Conservation (phyloP, 2,329 filamentous ascomycete genomes). For the Ophiobolus disseminans region DNA sequence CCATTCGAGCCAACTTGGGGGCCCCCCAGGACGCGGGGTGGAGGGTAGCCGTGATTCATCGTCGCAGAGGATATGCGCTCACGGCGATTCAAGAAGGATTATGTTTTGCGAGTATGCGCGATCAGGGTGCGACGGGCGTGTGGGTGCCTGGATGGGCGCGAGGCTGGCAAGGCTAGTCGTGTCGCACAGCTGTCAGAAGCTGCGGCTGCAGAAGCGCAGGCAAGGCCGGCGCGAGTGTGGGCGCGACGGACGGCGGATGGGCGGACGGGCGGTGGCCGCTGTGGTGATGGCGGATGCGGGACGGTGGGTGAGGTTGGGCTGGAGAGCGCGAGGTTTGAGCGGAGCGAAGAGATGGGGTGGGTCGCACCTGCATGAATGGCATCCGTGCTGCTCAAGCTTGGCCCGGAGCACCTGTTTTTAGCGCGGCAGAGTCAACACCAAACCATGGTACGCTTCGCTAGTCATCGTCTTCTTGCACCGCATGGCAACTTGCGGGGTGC, state of each 20-base stretch:
- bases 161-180: constrained; percentile 30
- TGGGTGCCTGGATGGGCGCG: constrained; percentile 17
- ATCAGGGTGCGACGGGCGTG: constrained; percentile 23
- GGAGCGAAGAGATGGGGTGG: constrained; percentile 21
- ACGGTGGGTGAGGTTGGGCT: constrained; percentile 12
- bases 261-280: constrained; percentile 7
- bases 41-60: constrained; percentile 75
- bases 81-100: neutral
- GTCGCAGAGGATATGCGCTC: constrained; percentile 20
- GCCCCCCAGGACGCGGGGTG: constrained; percentile 80
- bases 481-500: too few relatives aligned
- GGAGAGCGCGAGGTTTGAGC: constrained; percentile 21
- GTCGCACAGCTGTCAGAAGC: constrained; percentile 23
- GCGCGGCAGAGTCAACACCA: too few relatives aligned
- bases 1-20: constrained; percentile 64
- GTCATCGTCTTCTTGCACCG: too few relatives aligned
- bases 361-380: constrained; percentile 7
- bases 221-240: constrained; percentile 30
- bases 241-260: constrained; percentile 31
- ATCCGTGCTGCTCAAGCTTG: constrained; percentile 15
- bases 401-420: neutral
- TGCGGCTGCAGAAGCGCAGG: constrained; percentile 9
- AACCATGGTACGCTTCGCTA: too few relatives aligned
- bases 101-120: constrained; percentile 7
- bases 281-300: constrained; percentile 18